Evolutionary conservation across 106 monocot genomes (phyloP).

Genomic region (Platanthera guangdongensis): DNA sequence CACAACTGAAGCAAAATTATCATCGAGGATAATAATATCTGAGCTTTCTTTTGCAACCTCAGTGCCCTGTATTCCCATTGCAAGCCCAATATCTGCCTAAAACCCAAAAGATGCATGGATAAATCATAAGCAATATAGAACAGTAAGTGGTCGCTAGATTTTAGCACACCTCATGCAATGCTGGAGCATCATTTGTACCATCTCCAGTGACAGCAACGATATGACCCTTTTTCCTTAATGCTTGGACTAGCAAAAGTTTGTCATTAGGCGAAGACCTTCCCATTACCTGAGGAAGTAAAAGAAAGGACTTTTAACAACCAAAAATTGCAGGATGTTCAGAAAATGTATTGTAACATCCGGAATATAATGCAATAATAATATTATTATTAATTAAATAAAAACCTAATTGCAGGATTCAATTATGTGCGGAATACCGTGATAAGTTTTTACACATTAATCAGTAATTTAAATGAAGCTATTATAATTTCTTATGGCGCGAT

Average conservation of each 20-base stretch:
- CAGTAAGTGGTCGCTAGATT: background rate
- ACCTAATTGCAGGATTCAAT: too few relatives aligned
- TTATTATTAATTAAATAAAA: too few relatives aligned
- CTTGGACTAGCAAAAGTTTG: conserved; percentile 77
- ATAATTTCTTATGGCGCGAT: too few relatives aligned
- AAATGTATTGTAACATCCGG: too few relatives aligned
- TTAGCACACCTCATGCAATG: conserved; percentile 65
- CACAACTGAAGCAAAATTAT: conserved; percentile 78
- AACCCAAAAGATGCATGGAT: conserved; percentile 12
- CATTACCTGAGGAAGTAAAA: conserved; percentile 49
- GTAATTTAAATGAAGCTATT: too few relatives aligned
- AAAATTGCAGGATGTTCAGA: background rate
- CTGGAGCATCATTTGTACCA: conserved; percentile 92
- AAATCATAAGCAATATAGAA: conserved; percentile 4
- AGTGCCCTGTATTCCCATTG: conserved; percentile 86
- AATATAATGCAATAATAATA: too few relatives aligned
- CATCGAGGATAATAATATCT: conserved; percentile 76
- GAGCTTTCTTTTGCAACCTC: conserved; percentile 87
- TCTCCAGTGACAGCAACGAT: conserved; percentile 93
- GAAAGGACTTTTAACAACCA: background rate
- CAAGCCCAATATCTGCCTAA: conserved; percentile 80
- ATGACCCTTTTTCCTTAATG: conserved; percentile 49
- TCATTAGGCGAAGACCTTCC: conserved; percentile 89
- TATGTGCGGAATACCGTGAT: too few relatives aligned
- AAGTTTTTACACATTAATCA: too few relatives aligned